Percentiles rank a stretch among this genome's conserved stretches.
Conservation (phyloP, 192 early-diverging fungal species). For the Coemansia sp. region DNA sequence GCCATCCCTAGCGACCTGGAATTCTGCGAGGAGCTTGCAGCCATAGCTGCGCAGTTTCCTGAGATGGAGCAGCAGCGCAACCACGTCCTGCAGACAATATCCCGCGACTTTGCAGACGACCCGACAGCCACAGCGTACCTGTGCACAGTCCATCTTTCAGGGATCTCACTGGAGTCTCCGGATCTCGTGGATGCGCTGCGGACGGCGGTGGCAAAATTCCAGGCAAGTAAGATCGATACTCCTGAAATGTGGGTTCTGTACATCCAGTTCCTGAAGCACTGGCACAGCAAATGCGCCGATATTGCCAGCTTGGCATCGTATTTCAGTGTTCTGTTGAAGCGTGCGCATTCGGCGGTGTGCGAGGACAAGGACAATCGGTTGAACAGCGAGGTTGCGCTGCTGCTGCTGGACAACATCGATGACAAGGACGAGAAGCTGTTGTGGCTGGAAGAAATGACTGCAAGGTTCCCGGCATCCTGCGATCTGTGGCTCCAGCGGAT, state of each 20-base stretch:
- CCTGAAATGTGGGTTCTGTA: conserved; percentile 65
- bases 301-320: conserved; percentile 20
- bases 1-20: conserved; percentile 68
- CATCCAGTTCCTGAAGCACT: conserved; percentile 60
- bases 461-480: conserved; percentile 25
- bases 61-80: conserved; percentile 28
- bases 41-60: conserved; percentile 62
- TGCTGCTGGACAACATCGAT: conserved; percentile 17
- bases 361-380: conserved; percentile 47
- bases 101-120: conserved; percentile 32
- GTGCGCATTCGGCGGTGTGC: conserved; percentile 57
- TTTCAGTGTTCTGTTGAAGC: conserved; percentile 55
- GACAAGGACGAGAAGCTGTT: background rate
- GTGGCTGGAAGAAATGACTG: conserved; percentile 30
- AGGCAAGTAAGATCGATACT: conserved; percentile 28
- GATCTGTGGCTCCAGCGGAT: conserved; percentile 37
- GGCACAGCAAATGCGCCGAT: conserved; percentile 20
- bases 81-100: conserved; percentile 24
- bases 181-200: conserved; percentile 55
- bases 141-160: conserved; percentile 61
- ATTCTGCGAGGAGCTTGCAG: conserved; percentile 74
- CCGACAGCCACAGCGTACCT: conserved; percentile 40
- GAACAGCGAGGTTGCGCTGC: conserved; percentile 57
- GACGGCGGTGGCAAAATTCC: conserved; percentile 57
- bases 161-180: conserved; percentile 61